Conservation (phyloP, 164 flowering plant species). For the Warburgia ugandensis region DNA sequence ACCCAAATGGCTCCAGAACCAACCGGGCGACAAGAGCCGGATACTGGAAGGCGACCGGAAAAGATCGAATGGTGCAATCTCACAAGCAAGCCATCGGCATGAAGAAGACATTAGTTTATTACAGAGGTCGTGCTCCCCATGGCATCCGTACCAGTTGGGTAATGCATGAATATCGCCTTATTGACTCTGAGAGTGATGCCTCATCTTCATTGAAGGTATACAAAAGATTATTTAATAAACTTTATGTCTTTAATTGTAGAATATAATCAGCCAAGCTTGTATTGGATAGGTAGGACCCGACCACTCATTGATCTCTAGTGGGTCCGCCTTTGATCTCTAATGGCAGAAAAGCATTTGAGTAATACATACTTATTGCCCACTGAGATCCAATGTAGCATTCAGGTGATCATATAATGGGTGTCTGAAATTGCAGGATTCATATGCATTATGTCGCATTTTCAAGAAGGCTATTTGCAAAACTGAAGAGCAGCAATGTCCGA, state of each 20-base stretch:
- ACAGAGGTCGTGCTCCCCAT: conserved; percentile 15
- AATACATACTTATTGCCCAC: no score
- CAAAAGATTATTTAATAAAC: background rate
- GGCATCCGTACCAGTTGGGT: conserved; percentile 14
- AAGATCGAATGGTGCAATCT: conserved; percentile 7
- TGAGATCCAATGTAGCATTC: no score
- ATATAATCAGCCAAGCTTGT: no score
- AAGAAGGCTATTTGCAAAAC: conserved; percentile 15
- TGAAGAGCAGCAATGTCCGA: background rate
- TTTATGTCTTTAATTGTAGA: background rate
- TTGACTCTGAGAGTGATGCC: conserved; percentile 5
- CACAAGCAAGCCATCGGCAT: conserved; percentile 2
- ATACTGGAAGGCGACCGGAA: conserved; percentile 21
- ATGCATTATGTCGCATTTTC: conserved; percentile 21
- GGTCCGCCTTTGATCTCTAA: no score
- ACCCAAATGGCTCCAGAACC: conserved; percentile 14
- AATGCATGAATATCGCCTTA: conserved; percentile 15
- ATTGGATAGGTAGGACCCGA: no score
- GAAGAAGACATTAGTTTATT: conserved; percentile 18
- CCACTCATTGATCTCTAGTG: no score
- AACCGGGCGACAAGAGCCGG: conserved; percentile 17
- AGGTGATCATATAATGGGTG: background rate
- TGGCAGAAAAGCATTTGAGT: no score
- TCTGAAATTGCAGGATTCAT: conserved; percentile 18
- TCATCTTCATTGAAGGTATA: conserved; percentile 5